Evolutionary conservation across 805 yeast species (phyloP), one percentile per base, ranked within the genome.

Genomic region (Ogataea methylovora): DNA sequence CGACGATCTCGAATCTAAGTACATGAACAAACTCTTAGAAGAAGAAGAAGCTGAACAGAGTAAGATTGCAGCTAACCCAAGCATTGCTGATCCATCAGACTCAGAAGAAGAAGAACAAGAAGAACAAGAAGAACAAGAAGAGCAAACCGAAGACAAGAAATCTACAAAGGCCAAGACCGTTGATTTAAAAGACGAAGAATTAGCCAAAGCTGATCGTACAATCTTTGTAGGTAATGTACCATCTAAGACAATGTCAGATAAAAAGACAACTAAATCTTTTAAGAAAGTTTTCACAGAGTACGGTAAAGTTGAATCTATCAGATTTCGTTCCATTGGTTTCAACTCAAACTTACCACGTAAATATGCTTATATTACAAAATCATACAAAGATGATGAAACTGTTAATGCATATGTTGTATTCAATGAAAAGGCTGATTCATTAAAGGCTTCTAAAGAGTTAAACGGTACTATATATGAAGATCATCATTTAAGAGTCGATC

Each of bases 311-410:
- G 79, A 76, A 31, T 83, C 95, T 10, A 68, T 87, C 33, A 71
- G 99, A 56, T 92, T 87, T 66, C 73, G 99, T 60, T 87, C 97
- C 2, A 81, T 92, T 44, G 84, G 95, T 3, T 85, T 88, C 43
- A 77, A 81, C 36, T 94, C 87, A 51, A 78, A 83, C 23, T 67
- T 87, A 32, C 97, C 97, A 35, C 74, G 97, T 54, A 90, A 87
- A 52, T 87, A 84, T 24, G 97, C 98, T 0, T 86, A 79, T 53
- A 80, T 84, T 40, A 73, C 79, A 48, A 85, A 84, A 52, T 75
- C 79, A 41, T 67, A 88, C 39, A 90, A 88, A 52, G 70, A 75
- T 30, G 69, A 77, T 20, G 90, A 84, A 35, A 73, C 92, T 2
- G 72, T 88, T 29, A 92, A 92, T 56, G 86, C 95, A 12, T 92